Conservation (phyloP, 2,329 filamentous ascomycete species). For the Alternaria gaisen region DNA sequence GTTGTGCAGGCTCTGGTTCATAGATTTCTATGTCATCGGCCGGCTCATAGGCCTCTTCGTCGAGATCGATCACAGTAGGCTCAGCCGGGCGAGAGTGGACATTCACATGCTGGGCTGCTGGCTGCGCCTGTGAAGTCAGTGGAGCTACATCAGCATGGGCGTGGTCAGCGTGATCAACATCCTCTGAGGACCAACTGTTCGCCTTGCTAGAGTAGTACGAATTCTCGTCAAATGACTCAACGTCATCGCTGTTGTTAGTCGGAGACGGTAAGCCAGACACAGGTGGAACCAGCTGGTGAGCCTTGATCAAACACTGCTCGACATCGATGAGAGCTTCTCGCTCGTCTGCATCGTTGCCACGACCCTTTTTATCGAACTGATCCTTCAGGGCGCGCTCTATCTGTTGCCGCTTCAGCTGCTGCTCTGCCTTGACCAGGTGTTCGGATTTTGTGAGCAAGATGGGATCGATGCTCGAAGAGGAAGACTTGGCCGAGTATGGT, state of each 20-base stretch:
- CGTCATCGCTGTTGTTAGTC: constrained; percentile 70
- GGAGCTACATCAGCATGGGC: constrained; percentile 42
- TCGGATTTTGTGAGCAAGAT: constrained; percentile 87
- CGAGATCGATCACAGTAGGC: constrained; percentile 47
- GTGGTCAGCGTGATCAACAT: constrained; percentile 44
- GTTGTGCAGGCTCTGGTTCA: constrained; percentile 43
- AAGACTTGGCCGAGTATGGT: constrained; percentile 53
- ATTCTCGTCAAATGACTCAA: constrained; percentile 89
- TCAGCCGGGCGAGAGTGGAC: constrained; percentile 23
- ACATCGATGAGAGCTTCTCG: constrained; percentile 53
- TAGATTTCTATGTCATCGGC: constrained; percentile 52
- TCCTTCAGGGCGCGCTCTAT: constrained; percentile 81
- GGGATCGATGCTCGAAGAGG: constrained; percentile 77
- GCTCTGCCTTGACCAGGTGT: constrained; percentile 81
- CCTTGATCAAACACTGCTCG: constrained; percentile 59
- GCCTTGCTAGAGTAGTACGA: constrained; percentile 94
- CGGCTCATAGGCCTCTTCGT: constrained; percentile 51
- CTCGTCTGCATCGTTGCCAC: constrained; percentile 62
- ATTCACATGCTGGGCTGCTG: constrained; percentile 29
- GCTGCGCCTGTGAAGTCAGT: constrained; percentile 41
- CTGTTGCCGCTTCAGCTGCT: constrained; percentile 79
- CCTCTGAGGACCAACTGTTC: constrained; percentile 75
- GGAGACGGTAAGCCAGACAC: constrained; percentile 65
- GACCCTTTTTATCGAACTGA: constrained; percentile 71
- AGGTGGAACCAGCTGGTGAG: constrained; percentile 76